Conservation (phyloP, 805 yeast genomes). For the Candida yuanshanica region DNA sequence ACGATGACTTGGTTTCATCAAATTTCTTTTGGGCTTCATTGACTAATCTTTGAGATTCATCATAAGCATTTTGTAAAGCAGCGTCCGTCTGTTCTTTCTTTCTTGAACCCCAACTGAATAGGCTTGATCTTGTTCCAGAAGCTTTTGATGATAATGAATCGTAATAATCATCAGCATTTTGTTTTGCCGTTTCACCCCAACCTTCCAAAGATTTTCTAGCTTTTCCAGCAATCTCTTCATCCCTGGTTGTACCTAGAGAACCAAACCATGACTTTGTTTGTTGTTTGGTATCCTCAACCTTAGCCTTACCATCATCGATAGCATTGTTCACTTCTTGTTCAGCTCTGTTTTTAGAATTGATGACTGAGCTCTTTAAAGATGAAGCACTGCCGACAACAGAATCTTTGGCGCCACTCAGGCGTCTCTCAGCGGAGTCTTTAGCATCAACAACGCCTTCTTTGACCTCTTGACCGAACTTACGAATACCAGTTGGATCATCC, state of each 20-base stretch:
- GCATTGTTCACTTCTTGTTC: slow-evolving; percentile 4
- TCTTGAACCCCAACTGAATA: slow-evolving; percentile 17
- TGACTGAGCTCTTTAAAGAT: slow-evolving; percentile 9
- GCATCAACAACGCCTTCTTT: slow-evolving; percentile 14
- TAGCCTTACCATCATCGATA: slow-evolving; percentile 4
- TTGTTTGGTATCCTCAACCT: slow-evolving; percentile 8
- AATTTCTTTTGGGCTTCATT: slow-evolving; percentile 30
- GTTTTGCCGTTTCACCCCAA: slow-evolving; percentile 41
- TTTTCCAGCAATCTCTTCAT: slow-evolving; percentile 24
- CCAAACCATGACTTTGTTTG: slow-evolving; percentile 10
- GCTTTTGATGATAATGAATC: slow-evolving; percentile 14
- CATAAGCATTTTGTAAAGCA: slow-evolving; percentile 10
- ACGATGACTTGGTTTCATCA: slow-evolving; percentile 28
- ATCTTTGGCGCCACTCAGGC: slow-evolving; percentile 13
- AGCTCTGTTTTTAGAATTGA: slow-evolving; percentile 5
- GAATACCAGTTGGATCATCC: slow-evolving; percentile 13
- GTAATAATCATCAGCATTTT: slow-evolving; percentile 21
- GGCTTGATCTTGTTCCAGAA: slow-evolving; percentile 7
- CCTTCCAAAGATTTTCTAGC: slow-evolving; percentile 35
- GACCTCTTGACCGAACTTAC: slow-evolving; percentile 11
- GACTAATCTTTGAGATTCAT: slow-evolving; percentile 28
- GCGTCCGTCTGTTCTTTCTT: slow-evolving; percentile 11
- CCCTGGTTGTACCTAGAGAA: slow-evolving; percentile 15
- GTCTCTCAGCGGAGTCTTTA: slow-evolving; percentile 16
- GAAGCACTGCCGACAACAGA: slow-evolving; percentile 14